phyloP scores from a whole-genome alignment of 225 moss, liverwort and hornwort genomes.

The Rhytidiadelphus loreus region DNA sequence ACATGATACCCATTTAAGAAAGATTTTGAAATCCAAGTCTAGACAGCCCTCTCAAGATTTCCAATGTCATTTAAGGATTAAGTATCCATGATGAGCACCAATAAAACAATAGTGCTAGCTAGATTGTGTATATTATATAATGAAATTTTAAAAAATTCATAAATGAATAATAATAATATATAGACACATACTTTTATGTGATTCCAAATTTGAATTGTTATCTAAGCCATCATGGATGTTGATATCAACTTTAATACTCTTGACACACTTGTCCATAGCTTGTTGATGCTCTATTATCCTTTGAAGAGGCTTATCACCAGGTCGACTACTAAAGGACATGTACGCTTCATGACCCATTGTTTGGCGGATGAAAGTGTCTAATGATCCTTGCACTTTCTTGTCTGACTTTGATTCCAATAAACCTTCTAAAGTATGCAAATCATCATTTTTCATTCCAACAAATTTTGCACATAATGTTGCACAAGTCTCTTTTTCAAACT shows the following conservation, averaged over 20 bases:
- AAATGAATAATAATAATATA: background rate
- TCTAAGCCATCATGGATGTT: constrained; percentile 20
- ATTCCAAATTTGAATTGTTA: constrained; percentile 14
- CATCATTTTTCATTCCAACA: constrained; percentile 11
- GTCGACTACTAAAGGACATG: constrained; percentile 37
- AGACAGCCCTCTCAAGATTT: fast-evolving
- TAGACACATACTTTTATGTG: constrained; percentile 4
- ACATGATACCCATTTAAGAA: background rate
- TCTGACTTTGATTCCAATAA: constrained; percentile 41
- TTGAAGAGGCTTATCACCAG: constrained; percentile 48
- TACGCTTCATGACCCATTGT: constrained; percentile 46
- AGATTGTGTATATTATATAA: background rate
- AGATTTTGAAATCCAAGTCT: background rate
- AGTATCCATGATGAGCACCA: background rate
- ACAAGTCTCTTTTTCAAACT: background rate
- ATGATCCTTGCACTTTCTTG: constrained; percentile 55
- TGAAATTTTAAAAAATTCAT: background rate
- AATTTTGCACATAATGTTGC: background rate
- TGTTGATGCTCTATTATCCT: constrained; percentile 45
- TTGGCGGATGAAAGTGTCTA: constrained; percentile 57
- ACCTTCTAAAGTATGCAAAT: constrained; percentile 17
- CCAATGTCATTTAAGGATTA: background rate
- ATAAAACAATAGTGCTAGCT: background rate
- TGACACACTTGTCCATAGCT: constrained; percentile 34
- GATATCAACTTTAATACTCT: constrained; percentile 42